Evolutionary conservation across 192 early-diverging fungal species (phyloP).

Genomic region (Coemansia sp.): DNA sequence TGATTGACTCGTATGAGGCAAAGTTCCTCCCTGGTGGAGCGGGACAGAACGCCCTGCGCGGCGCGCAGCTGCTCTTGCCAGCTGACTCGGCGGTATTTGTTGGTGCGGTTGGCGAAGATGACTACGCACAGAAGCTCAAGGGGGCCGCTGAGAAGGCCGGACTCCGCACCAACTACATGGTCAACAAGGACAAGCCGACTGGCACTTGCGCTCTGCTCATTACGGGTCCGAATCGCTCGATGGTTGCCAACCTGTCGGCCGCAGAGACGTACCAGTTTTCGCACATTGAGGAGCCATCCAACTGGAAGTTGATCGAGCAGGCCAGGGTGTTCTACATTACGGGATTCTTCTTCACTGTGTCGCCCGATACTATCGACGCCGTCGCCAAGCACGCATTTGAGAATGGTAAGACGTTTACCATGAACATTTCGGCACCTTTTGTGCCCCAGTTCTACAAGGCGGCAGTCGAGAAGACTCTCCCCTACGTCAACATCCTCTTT

Average conservation of each 20-base stretch:
- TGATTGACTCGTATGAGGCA: constrained; percentile 70
- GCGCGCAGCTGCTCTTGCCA: constrained; percentile 88
- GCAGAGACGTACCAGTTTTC: constrained; percentile 82
- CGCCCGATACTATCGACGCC: constrained; percentile 76
- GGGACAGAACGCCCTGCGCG: constrained; percentile 93
- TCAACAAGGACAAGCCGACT: constrained; percentile 73
- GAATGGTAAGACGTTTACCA: constrained; percentile 81
- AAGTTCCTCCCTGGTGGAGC: constrained; percentile 96
- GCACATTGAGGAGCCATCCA: constrained; percentile 69
- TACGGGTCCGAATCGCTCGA: constrained; percentile 83
- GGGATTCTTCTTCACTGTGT: constrained; percentile 94
- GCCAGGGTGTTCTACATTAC: constrained; percentile 92
- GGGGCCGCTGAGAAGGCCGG: constrained; percentile 80
- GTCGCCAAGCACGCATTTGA: constrained; percentile 88
- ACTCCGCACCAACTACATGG: constrained; percentile 87
- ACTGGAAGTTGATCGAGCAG: constrained; percentile 84
- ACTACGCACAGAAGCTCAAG: constrained; percentile 72
- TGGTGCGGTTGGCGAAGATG: constrained; percentile 90
- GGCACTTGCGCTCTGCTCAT: constrained; percentile 96
- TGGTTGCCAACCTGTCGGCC: constrained; percentile 93
- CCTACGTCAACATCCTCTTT: constrained; percentile 92
- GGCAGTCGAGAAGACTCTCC: constrained; percentile 70
- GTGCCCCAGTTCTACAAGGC: constrained; percentile 92
- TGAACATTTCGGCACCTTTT: constrained; percentile 97
- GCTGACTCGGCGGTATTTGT: constrained; percentile 86